Evolutionary conservation across 2,329 filamentous ascomycete species (phyloP), one percentile per base, ranked within the genome.

Genomic region (Didymella glomerata): DNA sequence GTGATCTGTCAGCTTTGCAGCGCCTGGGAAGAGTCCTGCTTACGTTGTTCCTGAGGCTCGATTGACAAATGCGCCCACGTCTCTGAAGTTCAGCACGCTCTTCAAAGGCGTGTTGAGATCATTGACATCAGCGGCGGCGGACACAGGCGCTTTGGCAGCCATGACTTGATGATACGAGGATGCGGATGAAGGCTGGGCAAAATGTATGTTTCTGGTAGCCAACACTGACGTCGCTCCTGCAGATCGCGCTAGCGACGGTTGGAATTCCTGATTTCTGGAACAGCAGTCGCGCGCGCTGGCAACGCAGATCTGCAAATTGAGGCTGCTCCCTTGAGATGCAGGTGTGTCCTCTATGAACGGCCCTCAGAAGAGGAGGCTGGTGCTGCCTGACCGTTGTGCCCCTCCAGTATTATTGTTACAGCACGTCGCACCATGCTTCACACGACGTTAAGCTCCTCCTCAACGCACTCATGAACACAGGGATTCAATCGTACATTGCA

Each of bases 61-160:
- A 30, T 76, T 76, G 54, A 76, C 65, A 27, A 70, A 72, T 3
- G 61, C 62, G 22, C 72, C 70, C 28, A 73, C 75, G 69, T 78
- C 76, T 48, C 76, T 70, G 61, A 77, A 78, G 55, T 78, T 78
- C 16, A 71, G 61, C 22, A 78, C 67, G 27, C 62, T 76, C 50
- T 71, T 63, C 20, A 77, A 55, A 5, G 71, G 68, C 16, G 66
- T 61, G 24, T 57, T 55, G 11, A 62, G 42, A 22, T 57, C 52
- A 24, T 56, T 18, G 55, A 62, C 65, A 46, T 58, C 48, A 10
- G 24, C 24, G 10, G 47, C 8, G 13, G 22, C n/a, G 13, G 38
- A 24, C 9, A 32, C 34, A 22, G 50, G 46, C 18, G 25, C 22
- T 47, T 54, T 59, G 5, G 47, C 41, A 47, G 30, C 41, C 56